Conservation (phyloP, 768 basidiomycete genomes). For the Candolleomyces efflorescens region DNA sequence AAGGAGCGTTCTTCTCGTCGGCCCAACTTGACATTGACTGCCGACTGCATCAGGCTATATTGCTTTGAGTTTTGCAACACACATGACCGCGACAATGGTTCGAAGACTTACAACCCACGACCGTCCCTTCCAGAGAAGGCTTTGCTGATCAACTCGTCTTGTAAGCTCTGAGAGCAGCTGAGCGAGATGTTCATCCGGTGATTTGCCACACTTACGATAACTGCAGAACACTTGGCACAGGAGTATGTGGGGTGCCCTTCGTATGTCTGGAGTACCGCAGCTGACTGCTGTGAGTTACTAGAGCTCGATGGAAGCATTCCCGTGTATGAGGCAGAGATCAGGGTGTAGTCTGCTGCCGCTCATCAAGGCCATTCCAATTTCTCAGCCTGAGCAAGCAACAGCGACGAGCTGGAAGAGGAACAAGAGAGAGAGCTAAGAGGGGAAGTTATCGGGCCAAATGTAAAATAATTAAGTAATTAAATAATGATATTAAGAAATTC, state of each 20-base stretch:
- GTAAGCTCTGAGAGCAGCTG: constrained; percentile 50
- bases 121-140: constrained; percentile 82
- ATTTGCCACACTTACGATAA: constrained; percentile 47
- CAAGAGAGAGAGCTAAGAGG: not conserved
- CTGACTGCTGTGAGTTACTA: constrained; percentile 45
- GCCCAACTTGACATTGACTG: constrained; percentile 71
- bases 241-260: constrained; percentile 64
- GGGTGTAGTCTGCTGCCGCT: no score
- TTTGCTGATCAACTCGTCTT: constrained; percentile 84
- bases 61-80: no score
- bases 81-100: not conserved
- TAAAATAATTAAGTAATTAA: no score
- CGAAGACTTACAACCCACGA: constrained; percentile 62
- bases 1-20: constrained; percentile 70
- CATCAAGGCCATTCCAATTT: no score
- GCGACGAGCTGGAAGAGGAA: not conserved
- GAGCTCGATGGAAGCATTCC: not conserved
- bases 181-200: not conserved
- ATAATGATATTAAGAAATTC: no score
- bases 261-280: constrained; percentile 46
- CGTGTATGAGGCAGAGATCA: not conserved
- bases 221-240: constrained; percentile 65
- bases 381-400: no score
- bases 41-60: constrained; percentile 69
- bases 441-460: not conserved